Percentiles rank a stretch among this genome's conserved stretches.
phyloP scores from a whole-genome alignment of 2,329 filamentous ascomycete genomes.

The Hypoxylon sp. region DNA sequence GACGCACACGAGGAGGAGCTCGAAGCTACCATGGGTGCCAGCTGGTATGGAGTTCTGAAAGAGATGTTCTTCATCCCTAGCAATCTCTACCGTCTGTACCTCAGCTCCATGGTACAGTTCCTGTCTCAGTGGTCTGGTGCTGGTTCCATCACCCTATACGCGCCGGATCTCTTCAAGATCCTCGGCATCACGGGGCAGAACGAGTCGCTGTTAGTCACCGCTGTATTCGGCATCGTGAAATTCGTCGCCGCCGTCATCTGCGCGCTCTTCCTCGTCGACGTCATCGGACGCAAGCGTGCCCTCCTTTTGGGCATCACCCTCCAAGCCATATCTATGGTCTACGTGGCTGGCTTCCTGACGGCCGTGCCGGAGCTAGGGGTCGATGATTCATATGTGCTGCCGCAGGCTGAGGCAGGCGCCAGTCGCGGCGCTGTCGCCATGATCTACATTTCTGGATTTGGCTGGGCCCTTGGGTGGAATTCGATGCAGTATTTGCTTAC shows the following conservation, averaged over 20 bases:
- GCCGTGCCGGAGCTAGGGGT: slow-evolving; percentile 72
- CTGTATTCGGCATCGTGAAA: slow-evolving; percentile 83
- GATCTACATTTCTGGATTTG: slow-evolving; percentile 78
- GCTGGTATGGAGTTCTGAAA: slow-evolving; percentile 75
- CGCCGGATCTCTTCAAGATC: slow-evolving; percentile 79
- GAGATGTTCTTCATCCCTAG: slow-evolving; percentile 77
- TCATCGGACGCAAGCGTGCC: slow-evolving; percentile 80
- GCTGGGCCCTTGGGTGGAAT: slow-evolving; percentile 82
- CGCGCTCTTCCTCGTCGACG: slow-evolving; percentile 84
- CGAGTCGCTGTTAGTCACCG: slow-evolving; percentile 80
- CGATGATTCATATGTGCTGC: slow-evolving; percentile 64
- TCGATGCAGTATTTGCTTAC: slow-evolving; percentile 84
- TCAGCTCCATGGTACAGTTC: slow-evolving; percentile 78
- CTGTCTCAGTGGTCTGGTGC: slow-evolving; percentile 82
- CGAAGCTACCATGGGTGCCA: slow-evolving; percentile 77
- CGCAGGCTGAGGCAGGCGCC: slow-evolving; percentile 64
- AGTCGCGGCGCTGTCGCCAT: slow-evolving; percentile 79
- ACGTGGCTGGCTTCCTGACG: slow-evolving; percentile 73
- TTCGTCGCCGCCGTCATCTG: slow-evolving; percentile 76
- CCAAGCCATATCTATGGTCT: slow-evolving; percentile 73
- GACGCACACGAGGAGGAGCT: slow-evolving; percentile 77
- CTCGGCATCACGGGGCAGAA: slow-evolving; percentile 78
- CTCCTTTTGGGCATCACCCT: slow-evolving; percentile 72
- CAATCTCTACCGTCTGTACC: slow-evolving; percentile 81
- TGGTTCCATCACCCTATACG: slow-evolving; percentile 82